Evolutionary conservation across 2,329 filamentous ascomycete genomes (phyloP), one percentile per base, ranked within the genome.

Genomic region (Colletotrichum karsti): DNA sequence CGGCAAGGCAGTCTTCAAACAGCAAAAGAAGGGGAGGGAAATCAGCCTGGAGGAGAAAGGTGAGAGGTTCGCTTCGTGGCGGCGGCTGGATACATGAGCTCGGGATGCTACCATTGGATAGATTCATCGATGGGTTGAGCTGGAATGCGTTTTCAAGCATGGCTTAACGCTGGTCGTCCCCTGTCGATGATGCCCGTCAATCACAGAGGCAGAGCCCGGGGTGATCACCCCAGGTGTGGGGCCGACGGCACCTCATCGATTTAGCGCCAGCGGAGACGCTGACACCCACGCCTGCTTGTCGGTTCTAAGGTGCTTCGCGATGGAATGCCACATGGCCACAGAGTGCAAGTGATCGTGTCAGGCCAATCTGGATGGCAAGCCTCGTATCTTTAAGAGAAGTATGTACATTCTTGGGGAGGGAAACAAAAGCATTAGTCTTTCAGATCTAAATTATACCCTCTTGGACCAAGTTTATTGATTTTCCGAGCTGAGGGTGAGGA

Each of bases 31-130:
- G 7, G 39, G 26, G 12, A 39, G 20, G 50, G n/a, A 20, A 51
- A n/a, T n/a, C 7, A 24, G 22, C n/a, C n/a, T n/a, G n/a, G n/a
- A n/a, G n/a, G n/a, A n/a, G n/a, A n/a, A 56, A 22, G 28, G 18
- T 33, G 56, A 48, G 26, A 57, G 22, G 37, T 15, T 35, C 26
- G 20, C 39, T 37, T 37, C 22, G 35, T 28, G 37, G 44, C 53
- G 64, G 46, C 46, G 59, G 51, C 35, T 64, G 37, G 58, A 28
- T 65, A 46, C 37, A 65, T 67, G 60, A 65, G 30, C n/a, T 58
- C 33, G 30, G 6, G 22, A 15, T 20, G 20, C 8, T 46, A 42
- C 41, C 37, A 64, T 64, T 67, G 60, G 64, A 44, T 54, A 53
- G 53, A 35, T 35, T 26, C 10, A 41, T 55, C 48, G 53, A 53